Evolutionary conservation across 148 eudicot species (phyloP).

Genomic region (Diospyros lotus): DNA sequence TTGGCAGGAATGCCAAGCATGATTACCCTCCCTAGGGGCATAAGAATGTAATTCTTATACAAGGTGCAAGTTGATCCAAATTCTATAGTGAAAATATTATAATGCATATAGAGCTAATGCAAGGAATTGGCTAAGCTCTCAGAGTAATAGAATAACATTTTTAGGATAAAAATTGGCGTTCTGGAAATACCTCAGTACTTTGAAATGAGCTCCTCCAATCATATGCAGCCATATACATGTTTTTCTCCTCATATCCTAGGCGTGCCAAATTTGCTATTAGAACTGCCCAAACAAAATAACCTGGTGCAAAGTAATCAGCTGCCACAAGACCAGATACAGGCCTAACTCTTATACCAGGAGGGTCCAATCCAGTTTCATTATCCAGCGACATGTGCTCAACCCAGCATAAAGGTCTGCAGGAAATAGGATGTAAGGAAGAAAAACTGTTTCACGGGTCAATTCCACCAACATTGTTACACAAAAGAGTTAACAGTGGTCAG

Average conservation of each 20-base stretch:
- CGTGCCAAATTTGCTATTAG: conserved; percentile 93
- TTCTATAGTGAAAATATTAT: background rate
- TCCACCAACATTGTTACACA: background rate
- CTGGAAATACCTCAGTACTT: conserved; percentile 69
- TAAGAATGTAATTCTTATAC: too few species aligned
- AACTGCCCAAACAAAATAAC: conserved; percentile 98
- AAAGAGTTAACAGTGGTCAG: background rate
- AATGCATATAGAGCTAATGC: background rate
- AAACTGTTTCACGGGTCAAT: background rate
- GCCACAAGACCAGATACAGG: conserved; percentile 95
- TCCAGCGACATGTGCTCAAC: conserved; percentile 94
- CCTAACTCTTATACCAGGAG: conserved; percentile 75
- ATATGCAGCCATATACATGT: conserved; percentile 97
- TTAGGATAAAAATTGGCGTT: background rate
- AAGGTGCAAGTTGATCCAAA: background rate
- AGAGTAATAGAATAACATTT: background rate
- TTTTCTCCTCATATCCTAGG: conserved; percentile 94
- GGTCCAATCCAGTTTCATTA: conserved; percentile 96
- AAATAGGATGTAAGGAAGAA: conserved; percentile 10
- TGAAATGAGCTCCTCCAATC: conserved; percentile 98
- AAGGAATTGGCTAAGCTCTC: background rate
- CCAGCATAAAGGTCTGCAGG: conserved; percentile 89
- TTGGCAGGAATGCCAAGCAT: background rate
- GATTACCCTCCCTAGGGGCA: too few species aligned
- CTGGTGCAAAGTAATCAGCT: conserved; percentile 97